Evolutionary conservation across 1,139 yeast genomes (phyloP).

Genomic region (Yamadazyma buinensis): DNA sequence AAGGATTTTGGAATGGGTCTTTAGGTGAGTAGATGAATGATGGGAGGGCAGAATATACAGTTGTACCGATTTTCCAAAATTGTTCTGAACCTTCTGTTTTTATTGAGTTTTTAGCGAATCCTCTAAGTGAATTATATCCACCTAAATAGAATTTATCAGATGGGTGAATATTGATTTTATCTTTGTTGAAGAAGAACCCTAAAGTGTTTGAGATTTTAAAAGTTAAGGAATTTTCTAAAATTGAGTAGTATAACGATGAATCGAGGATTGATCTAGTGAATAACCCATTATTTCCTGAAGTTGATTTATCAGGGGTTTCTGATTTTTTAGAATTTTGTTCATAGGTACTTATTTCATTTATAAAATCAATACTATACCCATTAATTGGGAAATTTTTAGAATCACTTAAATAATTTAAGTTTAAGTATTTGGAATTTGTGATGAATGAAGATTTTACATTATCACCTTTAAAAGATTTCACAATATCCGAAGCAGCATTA

Average conservation of each 20-base stretch:
- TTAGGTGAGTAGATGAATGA: conserved; percentile 21
- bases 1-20: conserved; percentile 30
- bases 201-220: conserved; percentile 17
- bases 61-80: conserved; percentile 31
- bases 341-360: conserved; percentile 31
- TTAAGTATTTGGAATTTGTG: conserved; percentile 22
- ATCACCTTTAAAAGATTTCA: conserved; percentile 31
- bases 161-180: conserved; percentile 28
- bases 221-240: conserved; percentile 31
- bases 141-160: conserved; percentile 51
- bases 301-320: conserved; percentile 14
- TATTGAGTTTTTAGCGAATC: conserved; percentile 6
- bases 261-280: conserved; percentile 26
- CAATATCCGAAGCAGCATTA: conserved; percentile 35
- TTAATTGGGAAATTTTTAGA: conserved; percentile 29
- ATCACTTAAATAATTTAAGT: conserved; percentile 18
- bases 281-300: conserved; percentile 9
- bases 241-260: conserved; percentile 34
- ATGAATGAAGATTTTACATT: conserved; percentile 34
- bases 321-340: conserved; percentile 22
- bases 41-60: conserved; percentile 38
- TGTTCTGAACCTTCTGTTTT: conserved; percentile 48
- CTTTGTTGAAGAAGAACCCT: conserved; percentile 33
- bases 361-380: conserved; percentile 22
- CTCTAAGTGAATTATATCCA: conserved; percentile 32